Evolutionary conservation across 768 basidiomycete genomes (phyloP).

Genomic region (Rhizopogon rudus): DNA sequence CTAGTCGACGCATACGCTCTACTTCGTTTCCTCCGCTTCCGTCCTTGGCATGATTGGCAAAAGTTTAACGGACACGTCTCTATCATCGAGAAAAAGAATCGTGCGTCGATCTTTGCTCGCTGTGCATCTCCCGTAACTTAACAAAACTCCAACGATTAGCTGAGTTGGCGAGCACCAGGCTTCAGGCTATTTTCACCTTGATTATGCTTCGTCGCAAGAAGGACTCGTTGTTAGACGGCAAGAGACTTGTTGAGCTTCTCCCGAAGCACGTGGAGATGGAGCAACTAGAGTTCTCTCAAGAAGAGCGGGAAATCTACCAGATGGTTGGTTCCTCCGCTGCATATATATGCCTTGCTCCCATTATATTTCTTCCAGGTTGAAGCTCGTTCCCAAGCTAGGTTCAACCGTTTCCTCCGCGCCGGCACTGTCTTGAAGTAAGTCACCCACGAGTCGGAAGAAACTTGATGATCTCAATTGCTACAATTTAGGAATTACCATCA

Average conservation of each 20-base stretch:
- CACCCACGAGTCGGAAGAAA: background rate
- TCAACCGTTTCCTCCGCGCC: conserved; percentile 56
- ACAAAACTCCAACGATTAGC: conserved; percentile 28
- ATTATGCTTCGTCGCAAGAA: conserved; percentile 63
- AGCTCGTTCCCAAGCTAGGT: conserved; percentile 47
- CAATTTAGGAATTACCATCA: conserved; percentile 47
- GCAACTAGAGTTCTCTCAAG: conserved; percentile 50
- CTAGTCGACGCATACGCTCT: conserved; percentile 49
- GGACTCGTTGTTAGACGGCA: conserved; percentile 58
- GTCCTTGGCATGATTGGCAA: conserved; percentile 38
- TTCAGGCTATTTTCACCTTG: conserved; percentile 52
- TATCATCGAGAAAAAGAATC: conserved; percentile 42
- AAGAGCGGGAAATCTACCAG: conserved; percentile 62
- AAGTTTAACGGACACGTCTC: conserved; percentile 31
- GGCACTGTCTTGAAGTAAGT: conserved; percentile 66
- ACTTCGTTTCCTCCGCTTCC: conserved; percentile 35
- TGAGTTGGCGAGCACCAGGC: conserved; percentile 45
- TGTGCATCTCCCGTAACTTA: background rate
- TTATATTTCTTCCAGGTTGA: conserved; percentile 36
- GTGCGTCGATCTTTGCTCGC: conserved; percentile 29
- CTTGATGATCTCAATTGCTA: background rate
- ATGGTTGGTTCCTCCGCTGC: conserved; percentile 30
- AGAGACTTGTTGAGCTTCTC: conserved; percentile 62
- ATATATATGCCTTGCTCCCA: background rate
- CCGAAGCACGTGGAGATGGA: conserved; percentile 46